Percentiles rank a stretch among this genome's conserved stretches.
Evolutionary conservation across 257 asterid genomes (phyloP).

Genomic region (Solanum chaucha): DNA sequence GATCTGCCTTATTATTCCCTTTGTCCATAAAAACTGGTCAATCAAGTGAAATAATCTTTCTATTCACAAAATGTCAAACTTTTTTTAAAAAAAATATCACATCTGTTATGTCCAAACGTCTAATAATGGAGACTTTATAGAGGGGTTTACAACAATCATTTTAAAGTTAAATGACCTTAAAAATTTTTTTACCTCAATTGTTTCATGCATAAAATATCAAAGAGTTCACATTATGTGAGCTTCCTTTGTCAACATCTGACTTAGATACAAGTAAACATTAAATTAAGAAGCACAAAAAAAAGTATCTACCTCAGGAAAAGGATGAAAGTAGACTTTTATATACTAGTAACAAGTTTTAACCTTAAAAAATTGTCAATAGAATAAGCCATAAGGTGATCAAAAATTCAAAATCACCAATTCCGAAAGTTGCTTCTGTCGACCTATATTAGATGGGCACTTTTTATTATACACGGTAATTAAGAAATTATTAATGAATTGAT

Average conservation of each 20-base stretch:
- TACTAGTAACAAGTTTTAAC: neutral
- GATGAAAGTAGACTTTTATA: neutral
- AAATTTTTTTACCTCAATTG: neutral
- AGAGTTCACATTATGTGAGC: too few relatives aligned
- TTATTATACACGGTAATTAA: too few relatives aligned
- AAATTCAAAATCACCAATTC: neutral
- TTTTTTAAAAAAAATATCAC: neutral
- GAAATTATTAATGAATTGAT: too few relatives aligned
- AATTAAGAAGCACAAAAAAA: neutral
- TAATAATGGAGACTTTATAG: neutral
- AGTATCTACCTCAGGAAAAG: neutral
- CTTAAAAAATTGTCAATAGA: neutral
- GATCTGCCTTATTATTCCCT: too few relatives aligned
- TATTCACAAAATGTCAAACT: neutral
- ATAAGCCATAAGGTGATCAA: neutral
- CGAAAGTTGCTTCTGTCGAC: neutral
- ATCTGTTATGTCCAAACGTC: neutral
- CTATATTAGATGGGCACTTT: too few relatives aligned
- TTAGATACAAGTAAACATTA: neutral
- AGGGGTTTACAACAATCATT: neutral
- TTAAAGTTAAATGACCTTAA: neutral
- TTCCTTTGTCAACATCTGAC: neutral
- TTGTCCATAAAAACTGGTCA: neutral
- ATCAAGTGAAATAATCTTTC: neutral
- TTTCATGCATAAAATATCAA: neutral